phyloP scores from a whole-genome alignment of 106 monocot genomes.

The Dioscorea zingiberensis region DNA sequence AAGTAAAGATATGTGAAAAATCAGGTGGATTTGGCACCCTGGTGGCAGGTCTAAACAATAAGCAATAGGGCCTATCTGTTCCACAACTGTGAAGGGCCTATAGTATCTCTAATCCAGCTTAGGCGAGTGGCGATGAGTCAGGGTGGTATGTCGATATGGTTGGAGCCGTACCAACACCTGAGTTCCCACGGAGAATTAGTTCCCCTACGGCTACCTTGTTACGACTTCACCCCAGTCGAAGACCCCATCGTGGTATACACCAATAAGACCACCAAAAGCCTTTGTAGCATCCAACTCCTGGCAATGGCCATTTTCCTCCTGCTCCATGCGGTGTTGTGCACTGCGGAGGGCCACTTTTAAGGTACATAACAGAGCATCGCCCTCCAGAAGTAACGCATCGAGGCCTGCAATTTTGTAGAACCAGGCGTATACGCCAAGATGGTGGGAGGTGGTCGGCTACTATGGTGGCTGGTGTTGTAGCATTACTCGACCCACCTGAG shows the following conservation, averaged over 20 bases:
- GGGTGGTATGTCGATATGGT: neutral
- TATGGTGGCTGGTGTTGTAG: neutral
- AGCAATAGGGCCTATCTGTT: neutral
- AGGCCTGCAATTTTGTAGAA: too few species aligned
- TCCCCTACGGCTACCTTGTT: too few species aligned
- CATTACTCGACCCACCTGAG: neutral
- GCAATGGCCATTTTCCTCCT: too few species aligned
- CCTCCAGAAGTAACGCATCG: neutral
- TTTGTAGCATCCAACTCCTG: too few species aligned
- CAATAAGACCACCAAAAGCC: too few species aligned
- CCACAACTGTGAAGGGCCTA: slow-evolving; percentile 3
- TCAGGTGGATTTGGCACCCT: neutral
- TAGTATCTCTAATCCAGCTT: neutral
- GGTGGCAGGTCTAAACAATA: slow-evolving; percentile 1
- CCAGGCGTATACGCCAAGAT: too few species aligned
- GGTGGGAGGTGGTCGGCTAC: neutral
- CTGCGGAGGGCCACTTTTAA: neutral
- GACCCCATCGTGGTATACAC: too few species aligned
- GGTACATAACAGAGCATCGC: neutral
- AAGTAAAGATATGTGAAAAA: slow-evolving; percentile 7
- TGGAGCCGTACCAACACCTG: neutral
- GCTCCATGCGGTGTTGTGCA: slow-evolving; percentile 2
- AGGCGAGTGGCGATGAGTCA: neutral
- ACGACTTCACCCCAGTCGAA: too few species aligned
- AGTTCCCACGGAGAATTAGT: neutral